Conservation (phyloP, 768 basidiomycete species). For the Mycena indigotica region DNA sequence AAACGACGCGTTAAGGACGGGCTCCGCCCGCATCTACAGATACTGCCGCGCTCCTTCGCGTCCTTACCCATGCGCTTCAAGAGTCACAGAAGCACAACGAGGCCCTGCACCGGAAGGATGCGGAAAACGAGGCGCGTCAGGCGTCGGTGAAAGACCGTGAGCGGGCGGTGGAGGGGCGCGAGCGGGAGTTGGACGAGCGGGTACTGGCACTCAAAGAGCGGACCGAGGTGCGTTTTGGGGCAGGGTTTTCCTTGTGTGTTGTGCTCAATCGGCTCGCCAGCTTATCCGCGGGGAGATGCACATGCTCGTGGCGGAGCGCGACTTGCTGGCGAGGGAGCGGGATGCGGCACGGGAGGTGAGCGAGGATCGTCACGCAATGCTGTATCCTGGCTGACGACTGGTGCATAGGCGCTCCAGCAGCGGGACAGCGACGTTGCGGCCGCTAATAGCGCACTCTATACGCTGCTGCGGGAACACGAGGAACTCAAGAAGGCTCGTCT, state of each 20-base stretch:
- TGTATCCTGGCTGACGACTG: no score
- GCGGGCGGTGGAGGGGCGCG: neutral
- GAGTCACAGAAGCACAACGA: neutral
- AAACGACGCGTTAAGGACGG: no score
- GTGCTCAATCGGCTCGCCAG: neutral
- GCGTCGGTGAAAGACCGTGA: neutral
- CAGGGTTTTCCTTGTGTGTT: neutral
- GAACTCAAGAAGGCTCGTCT: slow-evolving; percentile 2
- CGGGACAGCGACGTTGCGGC: neutral
- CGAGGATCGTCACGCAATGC: no score
- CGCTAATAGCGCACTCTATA: neutral
- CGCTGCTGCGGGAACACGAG: neutral
- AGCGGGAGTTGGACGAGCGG: neutral
- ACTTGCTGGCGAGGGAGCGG: neutral
- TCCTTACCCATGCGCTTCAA: neutral
- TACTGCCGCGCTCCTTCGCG: neutral
- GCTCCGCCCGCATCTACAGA: no score
- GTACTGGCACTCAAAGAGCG: neutral
- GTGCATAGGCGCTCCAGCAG: neutral
- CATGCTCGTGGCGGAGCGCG: neutral
- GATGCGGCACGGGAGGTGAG: neutral
- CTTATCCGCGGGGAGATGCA: neutral
- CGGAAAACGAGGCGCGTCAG: neutral
- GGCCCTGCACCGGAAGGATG: neutral
- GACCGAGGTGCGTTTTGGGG: neutral